These are phyloP conservation scores for Dicorynia guianensis DNA, from an alignment of 306 rosid genomes.

Conservation along the genomic window DNA sequence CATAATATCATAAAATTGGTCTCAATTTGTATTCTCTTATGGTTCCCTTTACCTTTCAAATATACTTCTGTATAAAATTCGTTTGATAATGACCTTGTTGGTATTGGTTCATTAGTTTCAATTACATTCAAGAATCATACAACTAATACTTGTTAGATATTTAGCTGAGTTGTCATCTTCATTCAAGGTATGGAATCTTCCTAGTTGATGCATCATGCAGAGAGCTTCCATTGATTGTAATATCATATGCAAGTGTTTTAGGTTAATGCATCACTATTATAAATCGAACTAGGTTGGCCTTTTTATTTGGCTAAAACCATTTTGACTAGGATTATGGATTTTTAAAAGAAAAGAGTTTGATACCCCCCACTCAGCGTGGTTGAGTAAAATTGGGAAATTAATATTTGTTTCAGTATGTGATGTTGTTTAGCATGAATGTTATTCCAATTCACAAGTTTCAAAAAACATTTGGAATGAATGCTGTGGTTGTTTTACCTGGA, in stretches of 20 bases:
- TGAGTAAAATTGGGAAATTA: background rate
- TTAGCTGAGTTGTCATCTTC: background rate
- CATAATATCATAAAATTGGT: too few species aligned
- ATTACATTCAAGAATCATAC: conserved; percentile 1
- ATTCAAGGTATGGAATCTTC: background rate
- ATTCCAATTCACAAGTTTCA: conserved; percentile 1
- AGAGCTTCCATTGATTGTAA: background rate
- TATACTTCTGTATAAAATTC: background rate
- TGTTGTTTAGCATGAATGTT: conserved; percentile 8
- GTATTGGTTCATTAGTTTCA: background rate
- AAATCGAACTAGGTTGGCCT: background rate
- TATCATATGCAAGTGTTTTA: background rate
- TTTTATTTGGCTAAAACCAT: conserved; percentile 9
- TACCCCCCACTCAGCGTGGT: background rate
- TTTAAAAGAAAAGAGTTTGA: background rate
- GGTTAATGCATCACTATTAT: conserved; percentile 6
- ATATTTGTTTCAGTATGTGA: conserved; percentile 4
- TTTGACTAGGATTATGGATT: background rate
- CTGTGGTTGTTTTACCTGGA: background rate
- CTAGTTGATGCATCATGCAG: background rate
- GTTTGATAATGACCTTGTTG: background rate
- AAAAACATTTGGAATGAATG: conserved; percentile 3
- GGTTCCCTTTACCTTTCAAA: background rate
- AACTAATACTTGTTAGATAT: background rate
- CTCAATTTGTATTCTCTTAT: too few species aligned